Base-by-base conservation (phyloP, 2,329 filamentous ascomycete species). In the Paraconiothyrium sp. region DNA sequence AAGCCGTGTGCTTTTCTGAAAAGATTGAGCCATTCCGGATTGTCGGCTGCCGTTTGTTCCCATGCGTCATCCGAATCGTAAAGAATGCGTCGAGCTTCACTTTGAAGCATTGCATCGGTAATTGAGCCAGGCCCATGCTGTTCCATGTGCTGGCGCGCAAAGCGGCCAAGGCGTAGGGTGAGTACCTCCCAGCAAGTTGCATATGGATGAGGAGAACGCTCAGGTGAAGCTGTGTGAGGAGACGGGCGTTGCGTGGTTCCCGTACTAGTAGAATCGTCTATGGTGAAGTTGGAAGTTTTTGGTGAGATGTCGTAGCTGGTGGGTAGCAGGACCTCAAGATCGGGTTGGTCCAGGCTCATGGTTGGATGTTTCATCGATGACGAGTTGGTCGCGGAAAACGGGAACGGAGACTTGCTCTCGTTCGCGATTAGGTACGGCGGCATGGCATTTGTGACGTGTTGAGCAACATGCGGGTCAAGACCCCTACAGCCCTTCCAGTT, bases 401-500 rank as follows among this genome's bases (percentile, higher is more conserved):
- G 83, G 54, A 80, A 78, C 0, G 81, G 81, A 27, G 77, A 79
- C 58, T 77, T 78, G 54, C 77, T 77, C 65, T 85, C 83, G 39
- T 82, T 79, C 30, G 81, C 82, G 47, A 85, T 84, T 9, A 84
- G 76, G 61, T 84, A 84, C 4, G 83, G 83, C 14, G 83, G 83
- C 82, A 85, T 84, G 3, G 82, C 82, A 58, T 83, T 83, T 2
- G 80, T 82, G 56, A 85, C 83, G 47, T 81, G 79, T 4, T 81
- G 77, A 7, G 82, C 82, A 11, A 84, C 79, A 24, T 79, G 76
- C 10, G 81, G 74, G 60, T 83, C 82, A 4, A 87, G 70, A 3
- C 85, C 85, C 68, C 85, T 80, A 66, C 84, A 86, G 3, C 85
- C 85, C 55, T 81, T 82, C 85, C 85, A 88, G 41, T 84, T 78